Percentiles rank a stretch among this genome's conserved stretches.
Conservation (phyloP, 2,329 filamentous ascomycete species). For the Calcarisporium arbuscula region DNA sequence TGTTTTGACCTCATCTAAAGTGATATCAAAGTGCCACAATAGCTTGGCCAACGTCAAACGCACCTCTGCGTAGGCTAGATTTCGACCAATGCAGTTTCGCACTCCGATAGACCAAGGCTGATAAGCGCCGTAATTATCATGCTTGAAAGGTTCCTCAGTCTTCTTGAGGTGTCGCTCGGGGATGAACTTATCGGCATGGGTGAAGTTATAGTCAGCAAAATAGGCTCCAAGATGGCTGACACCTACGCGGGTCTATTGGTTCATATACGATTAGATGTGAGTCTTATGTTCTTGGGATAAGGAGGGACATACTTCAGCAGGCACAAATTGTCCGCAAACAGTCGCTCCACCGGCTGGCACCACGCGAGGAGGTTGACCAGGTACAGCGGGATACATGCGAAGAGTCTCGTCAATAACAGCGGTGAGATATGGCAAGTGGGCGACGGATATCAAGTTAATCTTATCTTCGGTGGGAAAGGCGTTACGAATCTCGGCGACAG, state of each 20-base stretch:
- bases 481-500: slow-evolving; percentile 32
- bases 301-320: neutral
- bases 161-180: too few species aligned
- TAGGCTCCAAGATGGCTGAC: neutral
- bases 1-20: too few species aligned
- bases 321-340: neutral
- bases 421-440: slow-evolving; percentile 29
- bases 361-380: neutral
- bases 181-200: too few species aligned
- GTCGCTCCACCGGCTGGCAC: neutral
- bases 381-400: slow-evolving; percentile 26
- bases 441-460: slow-evolving; percentile 27
- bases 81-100: slow-evolving; percentile 3
- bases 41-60: too few species aligned
- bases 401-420: slow-evolving; percentile 36
- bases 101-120: slow-evolving; percentile 1
- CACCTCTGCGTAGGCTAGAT: too few species aligned
- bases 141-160: too few species aligned
- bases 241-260: neutral
- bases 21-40: too few species aligned
- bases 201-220: too few species aligned
- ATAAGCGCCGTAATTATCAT: too few species aligned
- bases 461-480: slow-evolving; percentile 28
- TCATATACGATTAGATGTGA: neutral
- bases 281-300: neutral